These are phyloP conservation scores for Allium sativum DNA, from an alignment of 106 monocot species.

Conservation along the genomic window DNA sequence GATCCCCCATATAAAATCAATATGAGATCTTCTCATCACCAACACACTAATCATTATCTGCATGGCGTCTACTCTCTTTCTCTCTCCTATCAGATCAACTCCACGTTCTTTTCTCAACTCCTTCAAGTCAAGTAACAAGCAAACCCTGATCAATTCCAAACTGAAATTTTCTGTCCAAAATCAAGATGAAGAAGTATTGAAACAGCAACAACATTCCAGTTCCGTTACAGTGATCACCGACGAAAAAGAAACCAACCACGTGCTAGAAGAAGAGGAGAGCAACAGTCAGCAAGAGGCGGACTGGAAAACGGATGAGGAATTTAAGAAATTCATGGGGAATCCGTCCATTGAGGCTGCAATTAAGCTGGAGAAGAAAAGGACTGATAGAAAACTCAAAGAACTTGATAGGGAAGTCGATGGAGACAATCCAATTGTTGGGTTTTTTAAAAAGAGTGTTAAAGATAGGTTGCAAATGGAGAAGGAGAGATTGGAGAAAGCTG, in stretches of 20 bases:
- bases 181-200: slow-evolving; percentile 3
- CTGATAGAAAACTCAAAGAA: slow-evolving; percentile 53
- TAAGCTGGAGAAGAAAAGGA: slow-evolving; percentile 85
- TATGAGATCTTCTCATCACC: too few species aligned
- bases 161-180: slow-evolving; percentile 13
- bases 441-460: slow-evolving; percentile 28
- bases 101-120: slow-evolving; percentile 1
- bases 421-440: slow-evolving; percentile 23
- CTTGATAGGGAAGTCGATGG: slow-evolving; percentile 42
- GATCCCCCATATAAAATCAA: too few species aligned
- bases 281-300: slow-evolving; percentile 56
- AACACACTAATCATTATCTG: too few species aligned
- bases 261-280: slow-evolving; percentile 10
- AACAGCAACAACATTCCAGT: background rate
- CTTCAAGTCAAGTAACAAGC: background rate
- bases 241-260: background rate
- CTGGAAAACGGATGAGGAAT: slow-evolving; percentile 86
- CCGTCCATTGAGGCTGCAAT: slow-evolving; percentile 85
- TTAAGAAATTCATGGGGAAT: slow-evolving; percentile 89
- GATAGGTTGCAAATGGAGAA: slow-evolving; percentile 49
- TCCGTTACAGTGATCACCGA: slow-evolving; percentile 11
- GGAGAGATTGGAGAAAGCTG: slow-evolving; percentile 69
- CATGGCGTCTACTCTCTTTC: background rate
- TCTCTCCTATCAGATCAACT: background rate
- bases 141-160: background rate